Evolutionary conservation across 1,284 basidiomycete genomes (phyloP).

Genomic region (Cutaneotrichosporon dermatis): DNA sequence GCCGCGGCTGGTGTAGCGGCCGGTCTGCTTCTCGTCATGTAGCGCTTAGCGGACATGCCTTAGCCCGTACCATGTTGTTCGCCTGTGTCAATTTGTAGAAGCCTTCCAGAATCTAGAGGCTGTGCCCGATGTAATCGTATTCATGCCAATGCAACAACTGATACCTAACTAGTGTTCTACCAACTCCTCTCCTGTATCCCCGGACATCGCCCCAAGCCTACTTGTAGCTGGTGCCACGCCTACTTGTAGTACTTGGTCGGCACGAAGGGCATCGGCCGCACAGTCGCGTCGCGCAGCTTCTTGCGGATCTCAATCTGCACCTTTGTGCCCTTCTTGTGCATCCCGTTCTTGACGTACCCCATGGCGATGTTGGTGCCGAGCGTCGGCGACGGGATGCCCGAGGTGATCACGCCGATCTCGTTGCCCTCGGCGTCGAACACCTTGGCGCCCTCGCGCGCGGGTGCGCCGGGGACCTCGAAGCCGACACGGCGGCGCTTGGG

Average conservation of each 20-base stretch:
- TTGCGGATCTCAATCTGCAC: conserved; percentile 50
- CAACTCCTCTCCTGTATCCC: background rate
- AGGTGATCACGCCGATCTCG: conserved; percentile 72
- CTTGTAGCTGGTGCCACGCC: background rate
- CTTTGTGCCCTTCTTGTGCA: conserved; percentile 86
- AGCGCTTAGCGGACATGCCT: too few relatives aligned
- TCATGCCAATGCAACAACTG: too few relatives aligned
- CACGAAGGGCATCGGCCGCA: conserved; percentile 50
- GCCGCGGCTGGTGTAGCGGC: background rate
- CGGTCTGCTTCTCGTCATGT: background rate
- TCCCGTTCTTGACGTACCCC: conserved; percentile 78
- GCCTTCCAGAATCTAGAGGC: too few relatives aligned
- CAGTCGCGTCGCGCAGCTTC: conserved; percentile 44
- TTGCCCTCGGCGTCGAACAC: conserved; percentile 62
- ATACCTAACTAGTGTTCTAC: background rate
- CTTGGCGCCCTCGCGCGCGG: conserved; percentile 81
- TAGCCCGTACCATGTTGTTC: too few relatives aligned
- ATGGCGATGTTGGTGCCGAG: conserved; percentile 90
- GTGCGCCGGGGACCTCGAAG: conserved; percentile 73
- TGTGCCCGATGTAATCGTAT: too few relatives aligned
- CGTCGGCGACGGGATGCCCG: conserved; percentile 91
- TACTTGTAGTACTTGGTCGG: conserved; percentile 49
- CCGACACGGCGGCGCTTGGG: conserved; percentile 77
- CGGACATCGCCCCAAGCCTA: background rate
- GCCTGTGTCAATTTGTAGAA: too few relatives aligned